Conservation (phyloP, 2,329 filamentous ascomycete species). For the Mariannaea sp. region DNA sequence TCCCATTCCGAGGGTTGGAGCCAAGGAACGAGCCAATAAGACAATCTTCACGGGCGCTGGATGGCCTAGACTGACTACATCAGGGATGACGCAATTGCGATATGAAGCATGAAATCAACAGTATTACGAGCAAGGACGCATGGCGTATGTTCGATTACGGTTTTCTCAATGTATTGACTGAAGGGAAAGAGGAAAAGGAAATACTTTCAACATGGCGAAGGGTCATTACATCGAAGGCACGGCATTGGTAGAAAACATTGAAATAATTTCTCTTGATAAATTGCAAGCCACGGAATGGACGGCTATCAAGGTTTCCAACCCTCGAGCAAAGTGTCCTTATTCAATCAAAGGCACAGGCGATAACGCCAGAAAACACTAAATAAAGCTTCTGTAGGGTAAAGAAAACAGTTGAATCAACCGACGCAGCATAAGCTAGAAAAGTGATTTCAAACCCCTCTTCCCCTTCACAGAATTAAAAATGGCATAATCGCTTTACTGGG, state of each 20-base stretch:
- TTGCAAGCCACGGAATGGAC: background rate
- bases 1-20: too few relatives aligned
- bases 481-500: constrained; percentile 14
- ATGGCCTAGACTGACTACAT: constrained; percentile 9
- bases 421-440: too few relatives aligned
- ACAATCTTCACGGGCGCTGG: constrained; percentile 30
- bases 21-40: background rate
- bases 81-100: background rate
- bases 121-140: constrained; percentile 7
- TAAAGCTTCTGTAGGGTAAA: too few relatives aligned
- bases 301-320: constrained; percentile 1
- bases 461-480: background rate
- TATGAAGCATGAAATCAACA: constrained; percentile 26
- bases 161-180: background rate
- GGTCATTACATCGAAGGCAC: background rate
- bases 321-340: background rate
- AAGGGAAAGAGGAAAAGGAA: constrained; percentile 1
- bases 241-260: background rate
- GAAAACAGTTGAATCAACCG: too few relatives aligned
- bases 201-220: constrained; percentile 16
- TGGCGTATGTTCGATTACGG: background rate
- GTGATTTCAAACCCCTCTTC: background rate
- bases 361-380: too few relatives aligned
- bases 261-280: background rate
- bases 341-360: too few relatives aligned